Evolutionary conservation across 73 alveolate genomes (phyloP), one percentile per base, ranked within the genome.

Genomic region (Stentor coeruleus): DNA sequence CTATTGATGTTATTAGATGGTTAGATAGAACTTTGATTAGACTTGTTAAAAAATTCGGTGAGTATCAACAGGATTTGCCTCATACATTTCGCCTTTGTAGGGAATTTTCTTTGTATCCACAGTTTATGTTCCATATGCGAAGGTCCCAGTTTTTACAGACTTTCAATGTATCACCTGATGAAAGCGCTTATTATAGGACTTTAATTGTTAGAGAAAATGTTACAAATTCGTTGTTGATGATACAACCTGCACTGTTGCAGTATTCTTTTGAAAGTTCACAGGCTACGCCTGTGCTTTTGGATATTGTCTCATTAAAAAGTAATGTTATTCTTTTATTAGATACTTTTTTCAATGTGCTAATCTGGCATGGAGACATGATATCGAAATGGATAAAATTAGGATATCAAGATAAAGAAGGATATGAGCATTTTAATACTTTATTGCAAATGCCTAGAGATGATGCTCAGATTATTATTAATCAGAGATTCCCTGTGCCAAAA

Each of bases 91-190:
- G 91, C 81, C 92, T 97, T 82, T 84, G 97, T 31, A 58, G 92
- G 38, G 98, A 94, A 80, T 91, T 97, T 86, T 74, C 91, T 57
- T 82, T 89, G 81, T 97, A 87, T 84, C 99, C 99, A 1, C 97
- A 97, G 90, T 97, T 97, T 92, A 94, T 97, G 99, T 93, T 93
- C 86, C 96, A 97, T 85, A 89, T 97, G 79, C 83, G 99, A 83
- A 89, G 99, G 74, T 86, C 97, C 41, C 91, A 96, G 85, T 95
- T 97, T 93, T 85, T 97, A 88, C 99, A 95, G 77, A 94, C 98
- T 58, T 97, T 97, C 90, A 97, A 97, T 86, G 97, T 94, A 59
- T 89, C 98, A 72, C 99, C 99, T 2, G 99, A 97, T 84, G 99
- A 97, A 90, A 86, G 95, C 38, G 98, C 97, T 35, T 97, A 92